phyloP scores from a whole-genome alignment of 2,329 filamentous ascomycete genomes.

The Fusarium hainanense region DNA sequence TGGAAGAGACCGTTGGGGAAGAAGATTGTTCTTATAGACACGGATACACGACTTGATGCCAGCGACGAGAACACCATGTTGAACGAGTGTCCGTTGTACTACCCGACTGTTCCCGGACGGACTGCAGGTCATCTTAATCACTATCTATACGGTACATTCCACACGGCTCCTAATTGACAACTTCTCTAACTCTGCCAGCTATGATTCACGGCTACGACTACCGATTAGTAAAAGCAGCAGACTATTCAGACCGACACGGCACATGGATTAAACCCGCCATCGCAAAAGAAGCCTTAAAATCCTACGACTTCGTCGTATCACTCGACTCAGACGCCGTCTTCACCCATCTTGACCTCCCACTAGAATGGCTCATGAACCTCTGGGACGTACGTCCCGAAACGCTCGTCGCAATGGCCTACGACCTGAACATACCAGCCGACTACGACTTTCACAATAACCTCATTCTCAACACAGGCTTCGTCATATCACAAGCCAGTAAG shows the following conservation, averaged over 20 bases:
- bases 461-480: slow-evolving; percentile 42
- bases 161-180: rapidly evolving
- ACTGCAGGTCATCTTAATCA: slow-evolving; percentile 36
- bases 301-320: slow-evolving; percentile 57
- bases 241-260: slow-evolving; percentile 54
- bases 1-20: slow-evolving; percentile 12
- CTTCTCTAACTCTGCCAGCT: slow-evolving; percentile 11
- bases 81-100: slow-evolving; percentile 2
- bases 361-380: slow-evolving; percentile 61
- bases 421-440: slow-evolving; percentile 55
- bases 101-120: not conserved
- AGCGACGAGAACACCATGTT: slow-evolving; percentile 12
- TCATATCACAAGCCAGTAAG: slow-evolving; percentile 37
- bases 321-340: slow-evolving; percentile 59
- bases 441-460: slow-evolving; percentile 46
- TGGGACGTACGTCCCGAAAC: slow-evolving; percentile 56
- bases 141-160: slow-evolving; percentile 35
- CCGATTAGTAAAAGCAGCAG: slow-evolving; percentile 57
- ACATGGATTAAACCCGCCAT: slow-evolving; percentile 60
- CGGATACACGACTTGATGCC: slow-evolving; percentile 7
- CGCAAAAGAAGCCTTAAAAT: slow-evolving; percentile 52
- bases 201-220: slow-evolving; percentile 62
- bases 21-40: slow-evolving; percentile 5
- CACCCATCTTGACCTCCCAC: slow-evolving; percentile 55
- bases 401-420: slow-evolving; percentile 58